Percentiles rank a stretch among this genome's conserved stretches.
These are phyloP conservation scores for Fulvia fulva DNA, from an alignment of 2,329 filamentous ascomycete species.

Conservation along the genomic window DNA sequence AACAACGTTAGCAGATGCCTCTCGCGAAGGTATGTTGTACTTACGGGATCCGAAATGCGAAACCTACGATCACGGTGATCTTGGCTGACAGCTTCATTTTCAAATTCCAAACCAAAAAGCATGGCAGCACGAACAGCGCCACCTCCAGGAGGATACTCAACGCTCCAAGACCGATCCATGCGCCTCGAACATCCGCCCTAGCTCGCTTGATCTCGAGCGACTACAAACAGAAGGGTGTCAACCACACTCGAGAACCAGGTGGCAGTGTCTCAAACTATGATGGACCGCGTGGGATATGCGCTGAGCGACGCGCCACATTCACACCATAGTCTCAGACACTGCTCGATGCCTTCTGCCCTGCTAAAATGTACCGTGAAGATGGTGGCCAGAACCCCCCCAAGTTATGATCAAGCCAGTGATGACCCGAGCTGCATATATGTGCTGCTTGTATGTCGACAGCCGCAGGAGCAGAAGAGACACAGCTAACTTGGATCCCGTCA, in stretches of 20 bases:
- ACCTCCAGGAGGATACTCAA: slow-evolving; percentile 14
- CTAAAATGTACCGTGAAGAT: too few relatives aligned
- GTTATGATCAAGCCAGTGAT: slow-evolving; percentile 7
- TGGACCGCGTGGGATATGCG: too few relatives aligned
- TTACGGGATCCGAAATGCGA: slow-evolving; percentile 18
- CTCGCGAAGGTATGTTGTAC: not conserved
- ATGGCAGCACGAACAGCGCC: slow-evolving; percentile 11
- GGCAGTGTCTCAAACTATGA: too few relatives aligned
- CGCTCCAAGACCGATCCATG: slow-evolving; percentile 15
- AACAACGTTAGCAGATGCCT: not conserved
- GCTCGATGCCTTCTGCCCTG: too few relatives aligned
- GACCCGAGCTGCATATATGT: slow-evolving; percentile 9
- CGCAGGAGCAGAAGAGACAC: slow-evolving; percentile 16
- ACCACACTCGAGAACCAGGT: too few relatives aligned
- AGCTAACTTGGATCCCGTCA: slow-evolving; percentile 15
- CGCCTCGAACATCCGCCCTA: not conserved
- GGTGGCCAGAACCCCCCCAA: slow-evolving; percentile 7
- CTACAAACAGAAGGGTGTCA: too few relatives aligned
- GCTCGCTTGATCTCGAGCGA: not conserved
- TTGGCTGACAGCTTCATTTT: slow-evolving; percentile 14
- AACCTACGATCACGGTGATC: slow-evolving; percentile 12
- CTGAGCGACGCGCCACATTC: too few relatives aligned
- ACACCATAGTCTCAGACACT: too few relatives aligned
- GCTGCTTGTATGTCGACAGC: slow-evolving; percentile 14
- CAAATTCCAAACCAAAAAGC: slow-evolving; percentile 15